phyloP scores from a whole-genome alignment of 495 filamentous ascomycete species.

The Aspergillus affinis region DNA sequence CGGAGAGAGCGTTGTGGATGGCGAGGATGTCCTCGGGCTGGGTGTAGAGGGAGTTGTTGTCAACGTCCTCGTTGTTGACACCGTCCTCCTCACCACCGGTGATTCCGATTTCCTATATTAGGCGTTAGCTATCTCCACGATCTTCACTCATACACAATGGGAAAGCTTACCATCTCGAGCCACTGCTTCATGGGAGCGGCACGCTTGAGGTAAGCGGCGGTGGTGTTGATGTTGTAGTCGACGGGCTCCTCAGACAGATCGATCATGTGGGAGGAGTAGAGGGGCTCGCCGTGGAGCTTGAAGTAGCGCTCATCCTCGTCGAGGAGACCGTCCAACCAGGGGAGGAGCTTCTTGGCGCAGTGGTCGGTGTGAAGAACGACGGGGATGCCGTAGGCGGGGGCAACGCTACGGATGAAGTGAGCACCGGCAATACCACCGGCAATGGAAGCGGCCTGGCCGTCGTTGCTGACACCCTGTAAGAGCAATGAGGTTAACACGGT shows the following conservation, averaged over 20 bases:
- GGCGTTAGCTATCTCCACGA: not conserved
- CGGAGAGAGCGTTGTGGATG: constrained; percentile 77
- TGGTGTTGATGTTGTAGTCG: constrained; percentile 87
- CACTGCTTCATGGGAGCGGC: constrained; percentile 95
- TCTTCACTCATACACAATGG: not conserved
- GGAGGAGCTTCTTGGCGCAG: constrained; percentile 91
- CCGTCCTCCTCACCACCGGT: constrained; percentile 96
- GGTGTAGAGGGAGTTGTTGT: constrained; percentile 96
- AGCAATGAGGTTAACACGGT: not conserved
- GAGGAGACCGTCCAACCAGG: constrained; percentile 96
- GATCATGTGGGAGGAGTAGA: constrained; percentile 98
- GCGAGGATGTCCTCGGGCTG: constrained; percentile 93
- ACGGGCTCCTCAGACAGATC: constrained; percentile 88
- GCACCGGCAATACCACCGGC: constrained; percentile 84
- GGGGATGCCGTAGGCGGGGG: constrained; percentile 84
- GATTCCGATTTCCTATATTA: constrained; percentile 75
- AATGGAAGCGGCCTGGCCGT: constrained; percentile 83
- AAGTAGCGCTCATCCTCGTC: constrained; percentile 89
- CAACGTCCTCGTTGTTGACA: constrained; percentile 68
- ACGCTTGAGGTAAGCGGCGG: constrained; percentile 85
- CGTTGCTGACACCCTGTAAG: constrained; percentile 73
- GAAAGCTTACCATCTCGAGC: constrained; percentile 85
- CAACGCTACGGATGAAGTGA: constrained; percentile 88
- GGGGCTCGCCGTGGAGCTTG: constrained; percentile 86
- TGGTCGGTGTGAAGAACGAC: constrained; percentile 92